Percentiles rank a stretch among this genome's conserved stretches.
Conservation (phyloP, 495 filamentous ascomycete species). For the Cenococcum geophilum region DNA sequence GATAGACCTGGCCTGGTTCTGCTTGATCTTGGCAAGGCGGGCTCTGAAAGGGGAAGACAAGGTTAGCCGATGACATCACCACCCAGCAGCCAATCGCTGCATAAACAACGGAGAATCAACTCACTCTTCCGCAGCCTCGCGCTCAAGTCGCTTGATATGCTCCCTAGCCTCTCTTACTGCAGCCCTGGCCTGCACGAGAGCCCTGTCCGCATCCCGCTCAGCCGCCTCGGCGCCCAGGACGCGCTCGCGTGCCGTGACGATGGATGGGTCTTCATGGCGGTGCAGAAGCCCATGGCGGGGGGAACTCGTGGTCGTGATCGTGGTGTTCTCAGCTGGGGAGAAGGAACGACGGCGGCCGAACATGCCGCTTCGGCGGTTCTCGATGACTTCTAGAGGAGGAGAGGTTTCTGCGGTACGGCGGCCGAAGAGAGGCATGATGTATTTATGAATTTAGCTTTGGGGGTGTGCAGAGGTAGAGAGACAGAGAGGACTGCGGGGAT, state of each 20-base stretch:
- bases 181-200: constrained; percentile 49
- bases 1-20: constrained; percentile 55
- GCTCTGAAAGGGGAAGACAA: constrained; percentile 32
- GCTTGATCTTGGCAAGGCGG: constrained; percentile 60
- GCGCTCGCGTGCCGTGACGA: constrained; percentile 51
- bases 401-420: constrained; percentile 5
- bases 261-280: constrained; percentile 51
- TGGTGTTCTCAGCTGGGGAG: constrained; percentile 22
- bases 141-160: constrained; percentile 56
- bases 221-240: constrained; percentile 54
- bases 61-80: background rate
- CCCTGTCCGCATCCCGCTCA: constrained; percentile 57
- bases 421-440: constrained; percentile 31
- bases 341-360: constrained; percentile 43
- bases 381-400: constrained; percentile 14
- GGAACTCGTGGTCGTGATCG: constrained; percentile 18
- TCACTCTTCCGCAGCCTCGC: constrained; percentile 57
- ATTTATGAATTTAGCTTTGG: too few relatives aligned
- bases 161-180: constrained; percentile 57
- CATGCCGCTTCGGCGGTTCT: constrained; percentile 42
- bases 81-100: background rate
- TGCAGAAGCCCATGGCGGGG: constrained; percentile 44
- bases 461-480: too few relatives aligned
- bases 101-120: constrained; percentile 7
- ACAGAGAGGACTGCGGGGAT: too few relatives aligned